phyloP scores from a whole-genome alignment of 176 grass and related monocot genomes.

The Chloris gayana region DNA sequence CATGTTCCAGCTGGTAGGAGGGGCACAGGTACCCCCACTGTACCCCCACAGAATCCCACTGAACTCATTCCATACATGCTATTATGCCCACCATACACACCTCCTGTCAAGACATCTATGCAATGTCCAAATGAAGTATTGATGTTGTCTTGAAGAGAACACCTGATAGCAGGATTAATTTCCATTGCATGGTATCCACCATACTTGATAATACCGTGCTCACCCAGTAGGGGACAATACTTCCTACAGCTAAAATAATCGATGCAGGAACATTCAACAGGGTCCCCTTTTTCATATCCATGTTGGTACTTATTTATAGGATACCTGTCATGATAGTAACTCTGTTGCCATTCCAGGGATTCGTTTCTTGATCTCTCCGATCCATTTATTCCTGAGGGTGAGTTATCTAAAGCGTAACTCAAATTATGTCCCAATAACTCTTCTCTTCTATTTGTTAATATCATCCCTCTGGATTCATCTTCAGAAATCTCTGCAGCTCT shows the following conservation, averaged over 20 bases:
- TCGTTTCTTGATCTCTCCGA: not conserved
- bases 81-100: not conserved
- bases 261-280: not conserved
- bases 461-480: not conserved
- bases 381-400: not conserved
- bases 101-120: not conserved
- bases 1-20: too few species aligned
- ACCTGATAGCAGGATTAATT: too few species aligned
- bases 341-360: not conserved
- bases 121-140: not conserved
- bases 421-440: not conserved
- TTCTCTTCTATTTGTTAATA: too few species aligned
- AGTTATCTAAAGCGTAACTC: constrained; percentile 9
- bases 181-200: not conserved
- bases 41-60: too few species aligned
- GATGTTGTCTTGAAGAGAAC: too few species aligned
- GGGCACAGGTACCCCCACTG: too few species aligned
- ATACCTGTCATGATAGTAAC: not conserved
- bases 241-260: not conserved
- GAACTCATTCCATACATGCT: too few species aligned
- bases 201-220: not conserved
- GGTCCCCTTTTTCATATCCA: not conserved
- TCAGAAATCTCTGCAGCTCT: not conserved
- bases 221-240: not conserved
- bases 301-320: not conserved